phyloP scores from a whole-genome alignment of 2,329 filamentous ascomycete species.

The Gliomastix tumulicola region DNA sequence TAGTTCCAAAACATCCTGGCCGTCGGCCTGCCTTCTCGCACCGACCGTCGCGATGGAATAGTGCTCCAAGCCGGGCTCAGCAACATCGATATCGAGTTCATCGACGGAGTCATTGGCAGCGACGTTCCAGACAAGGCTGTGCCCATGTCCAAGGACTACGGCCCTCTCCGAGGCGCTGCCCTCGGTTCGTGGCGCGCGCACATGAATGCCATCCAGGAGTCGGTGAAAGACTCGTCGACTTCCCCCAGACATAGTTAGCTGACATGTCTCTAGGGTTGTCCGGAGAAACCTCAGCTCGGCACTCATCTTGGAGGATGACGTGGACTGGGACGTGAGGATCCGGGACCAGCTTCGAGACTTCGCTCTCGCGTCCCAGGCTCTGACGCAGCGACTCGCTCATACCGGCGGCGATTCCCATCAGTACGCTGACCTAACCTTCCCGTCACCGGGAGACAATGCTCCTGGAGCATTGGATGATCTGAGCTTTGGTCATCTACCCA shows the following conservation, averaged over 20 bases:
- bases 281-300: conserved; percentile 36
- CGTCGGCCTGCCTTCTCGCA: conserved; percentile 41
- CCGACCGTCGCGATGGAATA: conserved; percentile 44
- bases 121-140: conserved; percentile 27
- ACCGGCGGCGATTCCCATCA: conserved; percentile 1
- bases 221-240: conserved; percentile 3
- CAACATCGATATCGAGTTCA: conserved; percentile 34
- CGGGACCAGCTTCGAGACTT: conserved; percentile 38
- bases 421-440: conserved; percentile 17
- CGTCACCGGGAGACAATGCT: conserved; percentile 4
- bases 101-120: conserved; percentile 34
- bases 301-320: conserved; percentile 49
- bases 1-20: conserved; percentile 47
- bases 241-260: background rate
- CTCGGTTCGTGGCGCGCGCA: conserved; percentile 31
- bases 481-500: conserved; percentile 10
- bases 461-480: conserved; percentile 7
- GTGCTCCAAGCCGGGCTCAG: conserved; percentile 37
- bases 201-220: conserved; percentile 27
- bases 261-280: conserved; percentile 28
- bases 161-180: conserved; percentile 15
- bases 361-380: conserved; percentile 24
- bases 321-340: conserved; percentile 48
- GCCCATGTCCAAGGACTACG: conserved; percentile 20
- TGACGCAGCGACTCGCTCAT: conserved; percentile 21